Percentiles rank a stretch among this genome's conserved stretches.
Evolutionary conservation across 2,329 filamentous ascomycete genomes (phyloP).

Genomic region (Aspergillus puulaauensis): DNA sequence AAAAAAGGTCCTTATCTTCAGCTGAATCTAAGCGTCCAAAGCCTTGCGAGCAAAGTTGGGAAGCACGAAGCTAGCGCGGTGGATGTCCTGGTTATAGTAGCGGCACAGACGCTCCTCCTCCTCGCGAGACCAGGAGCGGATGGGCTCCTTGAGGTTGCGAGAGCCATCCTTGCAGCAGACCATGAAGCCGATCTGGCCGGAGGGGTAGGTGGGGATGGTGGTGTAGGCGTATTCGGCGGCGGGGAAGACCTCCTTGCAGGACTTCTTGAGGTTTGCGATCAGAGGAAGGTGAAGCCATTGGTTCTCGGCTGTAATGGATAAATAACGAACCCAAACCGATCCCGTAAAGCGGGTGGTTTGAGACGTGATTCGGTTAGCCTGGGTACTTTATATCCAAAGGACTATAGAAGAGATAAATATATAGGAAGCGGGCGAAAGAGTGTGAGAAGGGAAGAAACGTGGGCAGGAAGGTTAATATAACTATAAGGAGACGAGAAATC

Average conservation of each 20-base stretch:
- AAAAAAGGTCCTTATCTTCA: constrained; percentile 3
- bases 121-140: constrained; percentile 77
- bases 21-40: constrained; percentile 36
- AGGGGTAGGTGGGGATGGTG: constrained; percentile 98
- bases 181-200: constrained; percentile 99
- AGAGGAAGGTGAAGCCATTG: constrained; percentile 97
- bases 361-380: constrained; percentile 27
- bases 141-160: constrained; percentile 78
- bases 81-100: constrained; percentile 97
- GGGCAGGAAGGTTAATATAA: constrained; percentile 4
- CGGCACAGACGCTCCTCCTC: constrained; percentile 91
- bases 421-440: constrained; percentile 16
- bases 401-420: constrained; percentile 8
- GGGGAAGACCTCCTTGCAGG: constrained; percentile 96
- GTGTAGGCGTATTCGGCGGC: constrained; percentile 97
- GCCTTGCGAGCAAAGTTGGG: constrained; percentile 88
- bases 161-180: constrained; percentile 94
- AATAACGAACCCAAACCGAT: constrained; percentile 33
- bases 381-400: constrained; percentile 2
- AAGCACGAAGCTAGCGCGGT: constrained; percentile 89
- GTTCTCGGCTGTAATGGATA: constrained; percentile 74
- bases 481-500: constrained; percentile 11
- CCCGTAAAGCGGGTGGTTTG: constrained; percentile 33
- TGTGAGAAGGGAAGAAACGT: constrained; percentile 9
- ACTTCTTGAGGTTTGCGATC: constrained; percentile 93